phyloP scores from a whole-genome alignment of 495 filamentous ascomycete species.

The Aspergillus conjunctus region DNA sequence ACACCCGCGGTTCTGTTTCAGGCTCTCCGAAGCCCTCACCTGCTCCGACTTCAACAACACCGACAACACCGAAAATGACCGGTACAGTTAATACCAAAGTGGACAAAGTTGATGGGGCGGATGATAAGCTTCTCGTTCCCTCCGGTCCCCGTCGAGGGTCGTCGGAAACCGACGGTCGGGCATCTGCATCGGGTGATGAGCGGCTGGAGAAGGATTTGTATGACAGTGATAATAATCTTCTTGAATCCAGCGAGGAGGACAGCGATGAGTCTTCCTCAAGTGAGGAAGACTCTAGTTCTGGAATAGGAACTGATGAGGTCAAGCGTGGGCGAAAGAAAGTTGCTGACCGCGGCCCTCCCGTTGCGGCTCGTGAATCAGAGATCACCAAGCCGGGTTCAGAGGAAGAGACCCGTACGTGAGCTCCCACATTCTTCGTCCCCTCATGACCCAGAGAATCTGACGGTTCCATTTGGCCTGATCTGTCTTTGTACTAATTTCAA shows the following conservation, averaged over 20 bases:
- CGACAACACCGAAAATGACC: no score
- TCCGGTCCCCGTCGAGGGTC: constrained; percentile 34
- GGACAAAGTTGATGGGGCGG: constrained; percentile 44
- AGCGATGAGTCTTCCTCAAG: constrained; percentile 48
- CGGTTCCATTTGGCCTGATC: neutral
- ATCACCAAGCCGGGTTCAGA: constrained; percentile 23
- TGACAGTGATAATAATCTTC: constrained; percentile 56
- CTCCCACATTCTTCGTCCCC: neutral
- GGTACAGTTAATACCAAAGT: constrained; percentile 3
- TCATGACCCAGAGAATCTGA: neutral
- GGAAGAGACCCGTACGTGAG: constrained; percentile 16
- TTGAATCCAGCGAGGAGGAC: constrained; percentile 57
- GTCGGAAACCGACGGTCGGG: constrained; percentile 32
- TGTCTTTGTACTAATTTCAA: neutral
- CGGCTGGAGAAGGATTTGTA: constrained; percentile 75
- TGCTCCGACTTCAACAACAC: constrained; percentile 38
- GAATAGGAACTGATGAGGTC: constrained; percentile 34
- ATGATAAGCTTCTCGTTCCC: constrained; percentile 54
- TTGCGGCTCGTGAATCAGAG: constrained; percentile 16
- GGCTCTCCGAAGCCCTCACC: constrained; percentile 39
- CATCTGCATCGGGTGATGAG: constrained; percentile 44
- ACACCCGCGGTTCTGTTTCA: constrained; percentile 33
- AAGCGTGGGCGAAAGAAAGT: constrained; percentile 35
- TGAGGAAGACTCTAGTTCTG: constrained; percentile 44
- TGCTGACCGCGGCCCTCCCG: constrained; percentile 27